Conservation (phyloP, 208 protist genomes). For the Leishmania aethiopica region DNA sequence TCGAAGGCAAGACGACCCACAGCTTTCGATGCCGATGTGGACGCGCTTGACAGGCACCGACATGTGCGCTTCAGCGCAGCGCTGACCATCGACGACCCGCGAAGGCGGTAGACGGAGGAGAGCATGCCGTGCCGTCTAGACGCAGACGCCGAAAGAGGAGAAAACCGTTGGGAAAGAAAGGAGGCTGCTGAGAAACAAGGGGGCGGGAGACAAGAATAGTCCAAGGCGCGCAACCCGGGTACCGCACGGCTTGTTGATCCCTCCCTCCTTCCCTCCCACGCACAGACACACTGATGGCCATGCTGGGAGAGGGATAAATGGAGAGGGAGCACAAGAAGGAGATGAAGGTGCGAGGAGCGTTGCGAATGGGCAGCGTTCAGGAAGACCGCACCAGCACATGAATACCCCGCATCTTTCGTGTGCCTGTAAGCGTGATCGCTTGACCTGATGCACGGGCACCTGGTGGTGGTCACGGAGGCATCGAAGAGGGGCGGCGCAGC, state of each 20-base stretch:
- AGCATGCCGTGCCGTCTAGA: not conserved
- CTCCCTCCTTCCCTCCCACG: not conserved
- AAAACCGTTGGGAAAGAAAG: not conserved
- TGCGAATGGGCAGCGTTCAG: not conserved
- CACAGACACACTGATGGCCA: not conserved
- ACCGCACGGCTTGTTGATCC: not conserved
- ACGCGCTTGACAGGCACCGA: not conserved
- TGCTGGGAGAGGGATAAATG: not conserved
- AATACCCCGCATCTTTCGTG: not conserved
- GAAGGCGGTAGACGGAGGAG: not conserved
- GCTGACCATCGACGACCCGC: not conserved
- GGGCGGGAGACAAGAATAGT: not conserved
- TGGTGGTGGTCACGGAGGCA: not conserved
- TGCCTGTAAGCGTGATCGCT: not conserved
- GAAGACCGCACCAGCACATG: not conserved
- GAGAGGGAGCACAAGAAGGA: not conserved
- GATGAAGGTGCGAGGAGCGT: not conserved
- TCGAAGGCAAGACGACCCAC: conserved; percentile 36
- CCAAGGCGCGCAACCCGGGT: not conserved
- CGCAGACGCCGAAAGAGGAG: not conserved
- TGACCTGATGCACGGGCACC: not conserved
- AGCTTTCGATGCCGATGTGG: not conserved
- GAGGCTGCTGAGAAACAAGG: not conserved
- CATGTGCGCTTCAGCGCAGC: not conserved
- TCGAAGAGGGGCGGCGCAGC: not conserved